These are phyloP conservation scores for Colletotrichum incanum DNA, from an alignment of 2,329 filamentous ascomycete genomes.

Conservation along the genomic window DNA sequence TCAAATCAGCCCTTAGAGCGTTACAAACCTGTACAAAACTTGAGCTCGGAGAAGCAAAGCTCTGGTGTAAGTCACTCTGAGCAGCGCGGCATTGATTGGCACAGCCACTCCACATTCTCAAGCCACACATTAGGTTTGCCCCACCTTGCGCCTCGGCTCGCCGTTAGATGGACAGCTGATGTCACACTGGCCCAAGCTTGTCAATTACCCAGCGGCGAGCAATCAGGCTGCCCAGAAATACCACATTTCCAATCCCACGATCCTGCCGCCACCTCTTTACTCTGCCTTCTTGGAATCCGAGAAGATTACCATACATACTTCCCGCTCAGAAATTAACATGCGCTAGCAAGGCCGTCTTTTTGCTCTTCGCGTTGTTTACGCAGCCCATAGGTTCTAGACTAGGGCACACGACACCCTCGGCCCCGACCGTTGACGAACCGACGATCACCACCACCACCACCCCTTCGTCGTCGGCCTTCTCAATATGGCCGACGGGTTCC, in stretches of 20 bases:
- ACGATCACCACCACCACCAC: not conserved
- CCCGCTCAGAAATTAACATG: not conserved
- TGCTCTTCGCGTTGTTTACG: not conserved
- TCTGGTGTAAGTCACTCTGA: not conserved
- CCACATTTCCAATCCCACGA: not conserved
- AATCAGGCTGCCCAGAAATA: not conserved
- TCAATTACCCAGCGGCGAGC: not conserved
- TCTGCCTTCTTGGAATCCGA: not conserved
- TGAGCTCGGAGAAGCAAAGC: not conserved
- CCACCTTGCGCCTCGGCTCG: constrained; percentile 19
- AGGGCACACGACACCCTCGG: not conserved
- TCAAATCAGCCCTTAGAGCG: too few species aligned
- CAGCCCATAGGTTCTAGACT: not conserved
- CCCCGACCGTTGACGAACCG: constrained; percentile 7
- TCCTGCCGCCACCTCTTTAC: not conserved
- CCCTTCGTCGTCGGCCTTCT: not conserved
- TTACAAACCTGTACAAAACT: too few species aligned
- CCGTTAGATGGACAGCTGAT: constrained; percentile 6
- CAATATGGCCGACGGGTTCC: constrained; percentile 18
- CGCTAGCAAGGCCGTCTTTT: not conserved
- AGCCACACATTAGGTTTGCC: not conserved
- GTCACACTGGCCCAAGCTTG: constrained; percentile 15
- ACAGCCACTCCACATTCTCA: not conserved
- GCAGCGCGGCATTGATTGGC: not conserved
- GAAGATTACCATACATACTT: not conserved